Percentiles rank a stretch among this genome's conserved stretches.
These are phyloP conservation scores for Blastobotrys mokoenaii DNA, from an alignment of 805 yeast species.

Conservation along the genomic window DNA sequence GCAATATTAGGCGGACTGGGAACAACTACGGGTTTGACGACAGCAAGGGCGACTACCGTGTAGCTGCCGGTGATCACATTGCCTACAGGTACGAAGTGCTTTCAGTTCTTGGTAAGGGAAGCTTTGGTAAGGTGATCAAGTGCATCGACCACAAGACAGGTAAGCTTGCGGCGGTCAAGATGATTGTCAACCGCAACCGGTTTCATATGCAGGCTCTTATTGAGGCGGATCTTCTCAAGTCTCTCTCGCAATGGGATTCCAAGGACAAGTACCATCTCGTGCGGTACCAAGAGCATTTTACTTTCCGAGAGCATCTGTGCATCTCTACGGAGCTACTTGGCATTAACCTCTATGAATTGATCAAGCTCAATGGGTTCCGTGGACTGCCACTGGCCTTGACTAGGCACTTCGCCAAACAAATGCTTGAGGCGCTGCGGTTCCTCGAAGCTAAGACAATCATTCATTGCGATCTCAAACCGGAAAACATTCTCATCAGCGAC, in stretches of 20 bases:
- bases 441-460: constrained; percentile 51
- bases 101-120: constrained; percentile 60
- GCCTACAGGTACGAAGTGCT: constrained; percentile 64
- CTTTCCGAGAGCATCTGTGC: constrained; percentile 76
- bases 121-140: constrained; percentile 71
- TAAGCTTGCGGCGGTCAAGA: constrained; percentile 59
- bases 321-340: constrained; percentile 68
- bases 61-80: constrained; percentile 57
- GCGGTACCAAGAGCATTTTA: constrained; percentile 58
- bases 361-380: constrained; percentile 29
- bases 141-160: constrained; percentile 60
- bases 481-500: constrained; percentile 56
- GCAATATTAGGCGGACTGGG: constrained; percentile 18
- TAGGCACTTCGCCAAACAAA: constrained; percentile 41
- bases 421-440: constrained; percentile 50
- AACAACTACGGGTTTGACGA: constrained; percentile 70
- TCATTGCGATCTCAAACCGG: constrained; percentile 85
- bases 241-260: constrained; percentile 32
- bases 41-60: constrained; percentile 49
- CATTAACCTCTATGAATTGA: constrained; percentile 52
- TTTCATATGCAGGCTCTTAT: constrained; percentile 72
- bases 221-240: constrained; percentile 61
- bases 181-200: constrained; percentile 63
- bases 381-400: constrained; percentile 30
- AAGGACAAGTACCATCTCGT: constrained; percentile 35